Evolutionary conservation across 2,329 filamentous ascomycete genomes (phyloP).

Genomic region (Triangularia setosa): DNA sequence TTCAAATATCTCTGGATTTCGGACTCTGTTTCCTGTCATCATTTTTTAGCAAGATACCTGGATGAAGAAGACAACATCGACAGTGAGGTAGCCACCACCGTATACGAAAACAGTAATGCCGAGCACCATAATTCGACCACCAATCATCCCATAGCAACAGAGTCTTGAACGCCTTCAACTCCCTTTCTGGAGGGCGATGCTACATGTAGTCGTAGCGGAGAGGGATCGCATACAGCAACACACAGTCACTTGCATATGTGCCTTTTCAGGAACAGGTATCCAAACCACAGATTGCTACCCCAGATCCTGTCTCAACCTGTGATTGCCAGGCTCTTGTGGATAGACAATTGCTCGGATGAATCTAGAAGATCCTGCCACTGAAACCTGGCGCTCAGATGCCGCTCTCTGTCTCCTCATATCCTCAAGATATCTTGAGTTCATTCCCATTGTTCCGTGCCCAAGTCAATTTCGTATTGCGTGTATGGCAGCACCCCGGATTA

Average conservation of each 20-base stretch:
- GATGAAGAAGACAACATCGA: background rate
- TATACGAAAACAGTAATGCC: background rate
- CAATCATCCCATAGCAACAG: background rate
- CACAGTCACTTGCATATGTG: slow-evolving; percentile 14
- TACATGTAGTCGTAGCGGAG: slow-evolving; percentile 14
- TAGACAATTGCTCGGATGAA: background rate
- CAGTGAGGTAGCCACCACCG: background rate
- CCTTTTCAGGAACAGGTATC: slow-evolving; percentile 8
- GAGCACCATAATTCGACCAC: background rate
- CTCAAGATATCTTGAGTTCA: no score
- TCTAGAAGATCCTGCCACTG: background rate
- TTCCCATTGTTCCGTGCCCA: background rate
- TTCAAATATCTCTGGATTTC: background rate
- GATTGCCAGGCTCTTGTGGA: slow-evolving; percentile 2
- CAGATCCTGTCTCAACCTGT: slow-evolving; percentile 2
- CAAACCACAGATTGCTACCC: slow-evolving; percentile 4
- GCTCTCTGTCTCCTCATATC: background rate
- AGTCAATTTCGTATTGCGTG: slow-evolving; percentile 21
- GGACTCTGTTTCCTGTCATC: background rate
- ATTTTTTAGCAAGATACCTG: no score
- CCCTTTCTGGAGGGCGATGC: slow-evolving; percentile 8
- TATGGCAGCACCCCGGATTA: background rate
- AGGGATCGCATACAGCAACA: slow-evolving; percentile 12
- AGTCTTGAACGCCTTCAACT: background rate
- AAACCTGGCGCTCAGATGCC: background rate